These are phyloP conservation scores for Ogataea nakhonphanomensis DNA, from an alignment of 805 yeast species.

Conservation along the genomic window DNA sequence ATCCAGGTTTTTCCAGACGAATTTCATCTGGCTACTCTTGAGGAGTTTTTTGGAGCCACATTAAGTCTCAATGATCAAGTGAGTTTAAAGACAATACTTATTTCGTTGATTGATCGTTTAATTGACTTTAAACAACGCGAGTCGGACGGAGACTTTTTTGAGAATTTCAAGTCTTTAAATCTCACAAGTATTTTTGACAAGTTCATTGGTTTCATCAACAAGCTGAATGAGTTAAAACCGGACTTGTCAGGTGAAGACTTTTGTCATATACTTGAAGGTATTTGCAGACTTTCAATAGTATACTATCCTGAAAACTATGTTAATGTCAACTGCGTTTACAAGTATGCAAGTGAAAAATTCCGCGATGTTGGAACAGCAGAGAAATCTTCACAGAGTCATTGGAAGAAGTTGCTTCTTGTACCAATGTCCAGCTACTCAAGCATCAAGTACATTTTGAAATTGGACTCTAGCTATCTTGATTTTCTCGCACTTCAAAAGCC, in stretches of 20 bases:
- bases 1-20: slow-evolving; percentile 94
- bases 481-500: slow-evolving; percentile 53
- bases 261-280: slow-evolving; percentile 60
- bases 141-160: slow-evolving; percentile 23
- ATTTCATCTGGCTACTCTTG: slow-evolving; percentile 76
- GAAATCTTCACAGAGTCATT: slow-evolving; percentile 23
- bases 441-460: slow-evolving; percentile 31
- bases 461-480: slow-evolving; percentile 49
- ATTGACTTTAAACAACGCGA: slow-evolving; percentile 49
- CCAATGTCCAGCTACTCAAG: slow-evolving; percentile 46
- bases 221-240: slow-evolving; percentile 54
- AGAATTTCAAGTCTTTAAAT: slow-evolving; percentile 14
- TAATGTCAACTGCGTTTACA: slow-evolving; percentile 59
- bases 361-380: slow-evolving; percentile 24
- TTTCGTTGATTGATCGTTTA: slow-evolving; percentile 70
- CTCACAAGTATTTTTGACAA: slow-evolving; percentile 46
- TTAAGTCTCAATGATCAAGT: slow-evolving; percentile 67
- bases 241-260: slow-evolving; percentile 67
- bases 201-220: slow-evolving; percentile 63
- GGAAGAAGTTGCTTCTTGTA: slow-evolving; percentile 39
- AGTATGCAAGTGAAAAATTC: slow-evolving; percentile 45
- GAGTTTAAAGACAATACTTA: slow-evolving; percentile 60
- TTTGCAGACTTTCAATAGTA: slow-evolving; percentile 58
- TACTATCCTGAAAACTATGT: slow-evolving; percentile 62
- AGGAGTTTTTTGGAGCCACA: slow-evolving; percentile 61